Evolutionary conservation across 2,329 filamentous ascomycete species (phyloP).

Genomic region (Diaporthe citrichinensis): DNA sequence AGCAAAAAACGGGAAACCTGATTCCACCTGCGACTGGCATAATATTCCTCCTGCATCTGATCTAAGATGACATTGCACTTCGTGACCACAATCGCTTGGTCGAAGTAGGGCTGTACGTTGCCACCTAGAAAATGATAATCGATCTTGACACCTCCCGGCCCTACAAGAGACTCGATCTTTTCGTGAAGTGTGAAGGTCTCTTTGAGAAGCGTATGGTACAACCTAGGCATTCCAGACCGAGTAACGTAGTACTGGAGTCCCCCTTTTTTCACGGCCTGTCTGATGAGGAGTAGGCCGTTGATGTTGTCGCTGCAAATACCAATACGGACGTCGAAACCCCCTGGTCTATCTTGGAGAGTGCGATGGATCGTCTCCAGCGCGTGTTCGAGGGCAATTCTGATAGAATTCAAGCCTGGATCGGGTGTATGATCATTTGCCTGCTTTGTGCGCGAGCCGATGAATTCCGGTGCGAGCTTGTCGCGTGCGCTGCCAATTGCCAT

Average conservation of each 20-base stretch:
- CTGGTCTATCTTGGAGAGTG: not conserved
- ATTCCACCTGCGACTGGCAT: not conserved
- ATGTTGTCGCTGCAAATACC: not conserved
- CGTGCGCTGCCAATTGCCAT: not conserved
- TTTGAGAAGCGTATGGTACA: too few species aligned
- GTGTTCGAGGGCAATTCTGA: not conserved
- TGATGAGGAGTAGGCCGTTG: not conserved
- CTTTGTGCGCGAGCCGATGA: not conserved
- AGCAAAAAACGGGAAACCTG: not conserved
- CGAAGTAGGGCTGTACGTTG: not conserved
- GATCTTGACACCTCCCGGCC: not conserved
- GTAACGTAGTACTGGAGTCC: not conserved
- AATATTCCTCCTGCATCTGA: not conserved
- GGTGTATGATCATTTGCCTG: not conserved
- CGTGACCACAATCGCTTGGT: accelerated
- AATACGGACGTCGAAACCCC: not conserved
- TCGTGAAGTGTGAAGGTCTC: not conserved
- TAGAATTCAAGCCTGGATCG: not conserved
- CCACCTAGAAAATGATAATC: not conserved
- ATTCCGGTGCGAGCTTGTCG: not conserved
- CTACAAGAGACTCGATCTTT: not conserved
- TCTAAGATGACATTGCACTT: not conserved
- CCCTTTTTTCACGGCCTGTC: not conserved
- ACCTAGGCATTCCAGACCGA: too few species aligned
- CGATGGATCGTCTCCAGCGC: not conserved